Percentiles rank a stretch among this genome's conserved stretches.
Evolutionary conservation across 768 basidiomycete species (phyloP).

Genomic region (Agaricus blazei): DNA sequence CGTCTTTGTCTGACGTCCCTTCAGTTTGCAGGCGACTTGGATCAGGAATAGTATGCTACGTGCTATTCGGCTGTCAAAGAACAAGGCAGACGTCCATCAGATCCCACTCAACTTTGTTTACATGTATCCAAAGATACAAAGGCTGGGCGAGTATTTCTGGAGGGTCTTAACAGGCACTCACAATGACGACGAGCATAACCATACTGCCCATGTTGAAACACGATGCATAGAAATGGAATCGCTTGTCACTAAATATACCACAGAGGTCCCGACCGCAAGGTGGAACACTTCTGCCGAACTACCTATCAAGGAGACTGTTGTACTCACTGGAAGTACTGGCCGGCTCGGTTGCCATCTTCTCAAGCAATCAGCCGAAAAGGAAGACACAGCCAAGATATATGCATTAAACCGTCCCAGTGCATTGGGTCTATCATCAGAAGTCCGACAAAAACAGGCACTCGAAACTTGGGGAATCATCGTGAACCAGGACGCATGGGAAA

Average conservation of each 20-base stretch:
- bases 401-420: background rate
- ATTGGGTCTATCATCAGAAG: background rate
- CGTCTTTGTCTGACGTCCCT: background rate
- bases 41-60: constrained; percentile 34
- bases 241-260: background rate
- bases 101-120: constrained; percentile 30
- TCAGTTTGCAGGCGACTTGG: constrained; percentile 35
- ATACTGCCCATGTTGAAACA: background rate
- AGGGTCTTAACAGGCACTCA: background rate
- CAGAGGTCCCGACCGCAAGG: background rate
- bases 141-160: background rate
- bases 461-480: background rate
- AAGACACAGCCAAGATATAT: constrained; percentile 20
- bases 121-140: constrained; percentile 26
- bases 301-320: constrained; percentile 14
- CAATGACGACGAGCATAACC: background rate
- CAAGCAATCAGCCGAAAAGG: constrained; percentile 17
- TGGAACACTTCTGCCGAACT: background rate
- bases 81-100: constrained; percentile 14
- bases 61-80: constrained; percentile 19
- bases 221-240: background rate
- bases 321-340: constrained; percentile 36
- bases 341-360: constrained; percentile 32
- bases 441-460: background rate
- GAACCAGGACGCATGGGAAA: background rate